Evolutionary conservation across 2,329 filamentous ascomycete genomes (phyloP), one percentile per base, ranked within the genome.

Genomic region (Talaromyces pinophilus): DNA sequence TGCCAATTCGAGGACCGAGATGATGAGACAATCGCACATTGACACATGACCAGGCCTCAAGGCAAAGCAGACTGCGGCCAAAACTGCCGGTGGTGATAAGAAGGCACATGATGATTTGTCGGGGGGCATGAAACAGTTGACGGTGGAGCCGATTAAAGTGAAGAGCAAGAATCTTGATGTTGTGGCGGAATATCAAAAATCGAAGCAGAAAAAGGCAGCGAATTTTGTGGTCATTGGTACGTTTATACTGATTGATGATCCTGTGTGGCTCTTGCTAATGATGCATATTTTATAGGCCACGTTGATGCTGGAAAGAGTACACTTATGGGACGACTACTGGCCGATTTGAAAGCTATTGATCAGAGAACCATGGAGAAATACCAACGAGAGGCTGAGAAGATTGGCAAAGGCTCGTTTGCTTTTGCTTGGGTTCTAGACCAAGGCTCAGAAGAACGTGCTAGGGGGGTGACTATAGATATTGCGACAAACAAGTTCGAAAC

Each of bases 251-350:
- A 63, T 30, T 59, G 30, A 63, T 33, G 10, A 30, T 74, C 30
- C 7, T 33, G 30, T 33, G 30, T 33, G 30, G 30, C 7, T 33
- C n/a, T 61, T 60, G 59, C 69, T 73, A 69, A 76, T 66, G 68
- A 3, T 65, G 75, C 13, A 15, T 40, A 42, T n/a, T 40, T 2
- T 13, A 30, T 33, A 92, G 93, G 95, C 15, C 95, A 99, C 76
- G 95, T 99, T 64, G 95, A 99, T 77, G 94, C 96, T 62, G 95
- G 95, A 62, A 99, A 99, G 79, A 97, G 93, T 76, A 99, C 95
- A 5, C 85, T 99, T 44, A 98, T 99, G 94, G 95, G 94, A 0
- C 88, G 95, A n/a, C 79, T 99, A 33, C 82, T 99, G 5, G 88
- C 94, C 50, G 95, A 99, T 72, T 85, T 97, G 48, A 91, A 93